Base-by-base conservation (phyloP, 2,329 filamentous ascomycete genomes). In the Xylaria multiplex region DNA sequence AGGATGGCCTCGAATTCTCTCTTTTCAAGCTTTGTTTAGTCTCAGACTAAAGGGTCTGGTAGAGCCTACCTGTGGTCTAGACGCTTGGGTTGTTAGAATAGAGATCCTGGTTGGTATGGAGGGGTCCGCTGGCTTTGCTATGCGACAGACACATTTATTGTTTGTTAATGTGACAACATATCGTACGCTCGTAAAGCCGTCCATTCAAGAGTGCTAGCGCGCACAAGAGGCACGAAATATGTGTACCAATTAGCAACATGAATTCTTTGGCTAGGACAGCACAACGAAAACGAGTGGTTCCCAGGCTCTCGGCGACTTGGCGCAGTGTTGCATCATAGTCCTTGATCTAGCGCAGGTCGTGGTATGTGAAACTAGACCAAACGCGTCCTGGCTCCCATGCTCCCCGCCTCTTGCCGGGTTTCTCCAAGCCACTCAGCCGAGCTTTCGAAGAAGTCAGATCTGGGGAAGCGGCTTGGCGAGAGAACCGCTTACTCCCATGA, bases 261-360 rank as follows among this genome's bases (percentile, higher is more conserved):
- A 32, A 42, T 57, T 43, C 46, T 50, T 40, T 50, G 58, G 53
- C 45, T 32, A 32, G 48, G 22, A 50, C 24, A 49, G 55, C 42
- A 61, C 48, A 37, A 32, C 32, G 8, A 50, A 62, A 30, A 59
- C 49, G 48, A 42, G 35, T 19, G 40, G 54, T 56, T 49, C 24
- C 55, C 59, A 67, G 50, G 59, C 57, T 43, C 56, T 69, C 66
- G 69, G 67, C 65, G 66, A 66, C 65, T 66, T 70, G 59, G 62
- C 63, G 52, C 58, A 59, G 43, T 40, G 56, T 60, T 62, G 60
- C 60, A 68, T 68, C 65, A 65, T 61, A 43, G 27, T 49, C 22
- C 50, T 9, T 43, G 22, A 50, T 45, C 57, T 60, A 52, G 59
- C 48, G 58, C 50, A 27, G 55, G 49, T 14, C 46, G 42, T 32